Evolutionary conservation across 768 basidiomycete species (phyloP).

Genomic region (Leucocoprinus sp.): DNA sequence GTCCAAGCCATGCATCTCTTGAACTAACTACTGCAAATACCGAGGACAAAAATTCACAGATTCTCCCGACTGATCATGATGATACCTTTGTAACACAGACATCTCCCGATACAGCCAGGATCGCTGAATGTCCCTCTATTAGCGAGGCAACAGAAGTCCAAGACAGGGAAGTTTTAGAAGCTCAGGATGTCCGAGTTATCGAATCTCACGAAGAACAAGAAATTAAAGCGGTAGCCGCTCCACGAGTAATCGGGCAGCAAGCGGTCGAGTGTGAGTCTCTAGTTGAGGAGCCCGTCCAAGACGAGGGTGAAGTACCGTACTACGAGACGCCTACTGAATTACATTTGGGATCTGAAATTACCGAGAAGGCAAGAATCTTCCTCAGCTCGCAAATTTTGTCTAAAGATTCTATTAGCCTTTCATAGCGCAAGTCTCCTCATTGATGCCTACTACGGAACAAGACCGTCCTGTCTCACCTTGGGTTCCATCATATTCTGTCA

Average conservation of each 20-base stretch:
- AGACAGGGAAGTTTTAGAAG: neutral
- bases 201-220: neutral
- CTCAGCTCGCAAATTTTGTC: neutral
- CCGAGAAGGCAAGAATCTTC: neutral
- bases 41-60: neutral
- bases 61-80: neutral
- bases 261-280: neutral
- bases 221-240: neutral
- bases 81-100: neutral
- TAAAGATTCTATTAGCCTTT: neutral
- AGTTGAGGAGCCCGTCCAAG: neutral
- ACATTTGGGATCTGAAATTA: too few species aligned
- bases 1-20: conserved; percentile 5
- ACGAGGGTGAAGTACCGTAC: neutral
- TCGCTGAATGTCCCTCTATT: neutral
- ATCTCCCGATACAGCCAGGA: neutral
- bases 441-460: conserved; percentile 3
- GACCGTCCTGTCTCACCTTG: conserved; percentile 11
- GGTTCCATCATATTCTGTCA: conserved; percentile 19
- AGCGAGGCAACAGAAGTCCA: neutral
- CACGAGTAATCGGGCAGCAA: neutral
- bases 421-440: neutral
- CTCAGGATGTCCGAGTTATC: neutral
- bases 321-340: neutral
- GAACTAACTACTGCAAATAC: neutral